A percentile compares a stretch with the other conserved stretches of the same genome.
These are phyloP conservation scores for Melanogaster broomeanus DNA, from an alignment of 768 basidiomycete species.

Conservation along the genomic window DNA sequence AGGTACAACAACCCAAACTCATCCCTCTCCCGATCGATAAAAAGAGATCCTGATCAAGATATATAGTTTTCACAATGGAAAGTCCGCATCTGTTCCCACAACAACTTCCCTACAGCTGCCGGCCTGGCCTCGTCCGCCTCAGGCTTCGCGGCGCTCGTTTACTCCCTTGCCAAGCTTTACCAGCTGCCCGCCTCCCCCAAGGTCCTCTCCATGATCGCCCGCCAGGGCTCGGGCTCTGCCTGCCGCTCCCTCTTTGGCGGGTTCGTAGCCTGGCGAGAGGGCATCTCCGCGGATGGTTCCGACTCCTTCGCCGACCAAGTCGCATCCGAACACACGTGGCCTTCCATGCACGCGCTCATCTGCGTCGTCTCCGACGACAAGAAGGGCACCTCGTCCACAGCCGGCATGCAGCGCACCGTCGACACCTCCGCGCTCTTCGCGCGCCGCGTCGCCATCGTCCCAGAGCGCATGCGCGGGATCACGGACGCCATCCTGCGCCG, in stretches of 20 bases:
- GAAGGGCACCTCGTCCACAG: conserved; percentile 92
- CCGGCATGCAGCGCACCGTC: conserved; percentile 97
- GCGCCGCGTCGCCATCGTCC: conserved; percentile 91
- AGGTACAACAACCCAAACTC: conserved; percentile 47
- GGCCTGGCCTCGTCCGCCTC: conserved; percentile 97
- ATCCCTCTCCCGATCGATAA: background rate
- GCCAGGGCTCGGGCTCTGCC: conserved; percentile 97
- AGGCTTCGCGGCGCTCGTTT: conserved; percentile 93
- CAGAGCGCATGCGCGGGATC: conserved; percentile 82
- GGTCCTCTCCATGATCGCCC: conserved; percentile 88
- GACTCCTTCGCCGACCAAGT: conserved; percentile 91
- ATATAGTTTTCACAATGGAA: conserved; percentile 39
- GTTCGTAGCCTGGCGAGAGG: conserved; percentile 88
- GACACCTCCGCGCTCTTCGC: conserved; percentile 87
- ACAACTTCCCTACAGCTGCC: conserved; percentile 99
- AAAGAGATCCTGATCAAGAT: background rate
- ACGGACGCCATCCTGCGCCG: conserved; percentile 71
- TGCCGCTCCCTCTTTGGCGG: conserved; percentile 98
- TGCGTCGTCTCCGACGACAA: conserved; percentile 96
- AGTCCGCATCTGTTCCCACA: conserved; percentile 91
- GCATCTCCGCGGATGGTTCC: conserved; percentile 58
- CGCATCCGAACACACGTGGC: conserved; percentile 87
- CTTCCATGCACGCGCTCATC: conserved; percentile 94
- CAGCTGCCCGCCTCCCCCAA: conserved; percentile 75
- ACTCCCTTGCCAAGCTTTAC: conserved; percentile 88